phyloP scores from a whole-genome alignment of 768 basidiomycete genomes.

The Tephrocybe rancida region DNA sequence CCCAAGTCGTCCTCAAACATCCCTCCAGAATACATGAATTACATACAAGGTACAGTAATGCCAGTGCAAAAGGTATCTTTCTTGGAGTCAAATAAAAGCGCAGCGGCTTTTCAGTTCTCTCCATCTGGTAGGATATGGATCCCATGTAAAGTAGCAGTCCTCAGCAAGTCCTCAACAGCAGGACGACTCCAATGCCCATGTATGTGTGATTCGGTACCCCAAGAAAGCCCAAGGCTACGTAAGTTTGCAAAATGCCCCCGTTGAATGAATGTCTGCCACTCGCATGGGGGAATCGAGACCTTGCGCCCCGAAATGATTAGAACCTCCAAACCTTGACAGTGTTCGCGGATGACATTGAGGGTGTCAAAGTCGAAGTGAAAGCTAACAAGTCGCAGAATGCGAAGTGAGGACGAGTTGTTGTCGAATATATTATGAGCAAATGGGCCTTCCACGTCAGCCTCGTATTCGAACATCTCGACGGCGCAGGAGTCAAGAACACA shows the following conservation, averaged over 20 bases:
- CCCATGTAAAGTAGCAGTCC: slow-evolving; percentile 18
- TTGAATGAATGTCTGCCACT: slow-evolving; percentile 44
- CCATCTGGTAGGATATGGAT: too few species aligned
- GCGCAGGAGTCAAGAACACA: slow-evolving; percentile 41
- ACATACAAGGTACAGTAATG: not conserved
- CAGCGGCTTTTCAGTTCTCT: too few species aligned
- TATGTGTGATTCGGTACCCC: slow-evolving; percentile 41
- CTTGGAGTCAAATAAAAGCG: not conserved
- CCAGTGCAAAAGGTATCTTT: not conserved
- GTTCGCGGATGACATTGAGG: slow-evolving; percentile 32
- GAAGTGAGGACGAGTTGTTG: slow-evolving; percentile 31
- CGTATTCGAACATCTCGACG: slow-evolving; percentile 45
- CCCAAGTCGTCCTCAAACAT: too few species aligned
- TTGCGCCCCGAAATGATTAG: slow-evolving; percentile 42
- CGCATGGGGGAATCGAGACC: slow-evolving; percentile 34
- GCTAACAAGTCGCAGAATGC: slow-evolving; percentile 42
- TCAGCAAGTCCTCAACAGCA: slow-evolving; percentile 17
- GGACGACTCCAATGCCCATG: slow-evolving; percentile 37
- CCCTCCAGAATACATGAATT: not conserved
- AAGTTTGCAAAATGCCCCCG: slow-evolving; percentile 37
- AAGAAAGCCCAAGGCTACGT: slow-evolving; percentile 35
- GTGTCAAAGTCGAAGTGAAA: slow-evolving; percentile 38
- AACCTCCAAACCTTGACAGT: slow-evolving; percentile 40
- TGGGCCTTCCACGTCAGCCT: slow-evolving; percentile 32
- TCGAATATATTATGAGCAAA: slow-evolving; percentile 32